Evolutionary conservation across 805 yeast species (phyloP).

Genomic region (Kodamaea kakaduensis): DNA sequence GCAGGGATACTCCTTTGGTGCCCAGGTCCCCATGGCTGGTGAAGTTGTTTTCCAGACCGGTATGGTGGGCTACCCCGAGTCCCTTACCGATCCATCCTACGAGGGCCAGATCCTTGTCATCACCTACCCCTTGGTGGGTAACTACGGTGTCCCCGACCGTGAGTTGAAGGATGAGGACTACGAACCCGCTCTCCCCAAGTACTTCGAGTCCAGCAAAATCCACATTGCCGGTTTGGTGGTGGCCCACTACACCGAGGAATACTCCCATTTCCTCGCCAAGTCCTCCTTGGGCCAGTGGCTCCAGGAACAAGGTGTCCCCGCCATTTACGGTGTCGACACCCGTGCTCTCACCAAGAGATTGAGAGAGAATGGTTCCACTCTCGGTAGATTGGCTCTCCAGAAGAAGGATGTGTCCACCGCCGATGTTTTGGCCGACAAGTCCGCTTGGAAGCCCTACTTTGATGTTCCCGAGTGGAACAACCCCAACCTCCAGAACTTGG

Average conservation of each 20-base stretch:
- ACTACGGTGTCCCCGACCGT: slow-evolving; percentile 98
- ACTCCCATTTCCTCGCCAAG: slow-evolving; percentile 87
- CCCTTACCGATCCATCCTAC: slow-evolving; percentile 96
- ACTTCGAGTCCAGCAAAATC: slow-evolving; percentile 88
- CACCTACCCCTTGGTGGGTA: slow-evolving; percentile 95
- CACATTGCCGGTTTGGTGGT: slow-evolving; percentile 97
- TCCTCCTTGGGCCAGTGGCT: slow-evolving; percentile 94
- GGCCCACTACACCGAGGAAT: slow-evolving; percentile 94
- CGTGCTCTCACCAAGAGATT: slow-evolving; percentile 90
- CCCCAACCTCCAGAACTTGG: slow-evolving; percentile 89
- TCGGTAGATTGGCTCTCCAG: slow-evolving; percentile 80
- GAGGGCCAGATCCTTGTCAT: slow-evolving; percentile 96
- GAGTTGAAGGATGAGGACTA: slow-evolving; percentile 62
- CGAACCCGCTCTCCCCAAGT: slow-evolving; percentile 74
- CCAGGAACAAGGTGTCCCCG: slow-evolving; percentile 87
- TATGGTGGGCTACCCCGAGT: slow-evolving; percentile 99
- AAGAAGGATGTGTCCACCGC: slow-evolving; percentile 30
- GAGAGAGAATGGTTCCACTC: slow-evolving; percentile 87
- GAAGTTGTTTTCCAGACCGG: slow-evolving; percentile 99
- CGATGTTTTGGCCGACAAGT: slow-evolving; percentile 27
- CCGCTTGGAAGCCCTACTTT: slow-evolving; percentile 59
- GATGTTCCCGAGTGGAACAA: slow-evolving; percentile 85
- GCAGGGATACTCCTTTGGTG: slow-evolving; percentile 97
- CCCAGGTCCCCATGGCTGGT: slow-evolving; percentile 84
- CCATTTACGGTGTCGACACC: slow-evolving; percentile 96